Percentiles rank a stretch among this genome's conserved stretches.
Conservation (phyloP, 2,329 filamentous ascomycete genomes). For the Chrysoporthe deuterocubensis region DNA sequence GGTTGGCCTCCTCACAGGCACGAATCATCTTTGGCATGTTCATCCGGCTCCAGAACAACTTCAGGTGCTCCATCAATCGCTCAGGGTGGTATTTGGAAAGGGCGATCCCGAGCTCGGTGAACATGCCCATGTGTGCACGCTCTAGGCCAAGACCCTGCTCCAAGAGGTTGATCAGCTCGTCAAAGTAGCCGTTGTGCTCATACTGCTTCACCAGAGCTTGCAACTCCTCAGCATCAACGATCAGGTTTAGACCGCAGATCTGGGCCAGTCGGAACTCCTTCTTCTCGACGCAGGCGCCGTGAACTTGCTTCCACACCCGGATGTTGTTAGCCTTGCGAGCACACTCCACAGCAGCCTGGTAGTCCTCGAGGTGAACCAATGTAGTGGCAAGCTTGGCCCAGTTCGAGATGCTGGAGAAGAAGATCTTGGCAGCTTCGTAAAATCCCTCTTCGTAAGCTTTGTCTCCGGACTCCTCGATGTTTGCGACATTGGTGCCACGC, state of each 20-base stretch:
- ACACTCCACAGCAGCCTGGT: conserved; percentile 96
- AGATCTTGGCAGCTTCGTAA: conserved; percentile 97
- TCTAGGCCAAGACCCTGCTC: conserved; percentile 95
- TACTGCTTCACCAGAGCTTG: conserved; percentile 94
- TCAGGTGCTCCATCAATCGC: conserved; percentile 96
- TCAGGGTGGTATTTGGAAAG: conserved; percentile 95
- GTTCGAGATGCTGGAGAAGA: conserved; percentile 97
- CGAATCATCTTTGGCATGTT: conserved; percentile 97
- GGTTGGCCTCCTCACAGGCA: conserved; percentile 88
- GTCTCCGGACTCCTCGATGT: conserved; percentile 95
- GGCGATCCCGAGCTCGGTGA: conserved; percentile 90
- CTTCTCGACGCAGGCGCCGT: conserved; percentile 93
- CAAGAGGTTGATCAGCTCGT: conserved; percentile 91
- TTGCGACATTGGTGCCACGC: conserved; percentile 88
- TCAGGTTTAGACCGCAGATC: conserved; percentile 97
- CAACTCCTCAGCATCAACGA: conserved; percentile 95
- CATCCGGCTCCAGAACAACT: conserved; percentile 97
- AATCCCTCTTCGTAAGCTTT: conserved; percentile 95
- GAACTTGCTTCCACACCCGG: conserved; percentile 99
- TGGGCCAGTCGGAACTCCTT: conserved; percentile 99
- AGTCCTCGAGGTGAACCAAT: conserved; percentile 93
- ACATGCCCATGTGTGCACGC: conserved; percentile 94
- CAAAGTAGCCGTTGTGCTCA: conserved; percentile 95
- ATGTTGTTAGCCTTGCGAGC: conserved; percentile 98
- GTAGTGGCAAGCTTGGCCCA: conserved; percentile 99